These are phyloP conservation scores for Cladosporium sp. DNA, from an alignment of 2,329 filamentous ascomycete species.

Conservation along the genomic window DNA sequence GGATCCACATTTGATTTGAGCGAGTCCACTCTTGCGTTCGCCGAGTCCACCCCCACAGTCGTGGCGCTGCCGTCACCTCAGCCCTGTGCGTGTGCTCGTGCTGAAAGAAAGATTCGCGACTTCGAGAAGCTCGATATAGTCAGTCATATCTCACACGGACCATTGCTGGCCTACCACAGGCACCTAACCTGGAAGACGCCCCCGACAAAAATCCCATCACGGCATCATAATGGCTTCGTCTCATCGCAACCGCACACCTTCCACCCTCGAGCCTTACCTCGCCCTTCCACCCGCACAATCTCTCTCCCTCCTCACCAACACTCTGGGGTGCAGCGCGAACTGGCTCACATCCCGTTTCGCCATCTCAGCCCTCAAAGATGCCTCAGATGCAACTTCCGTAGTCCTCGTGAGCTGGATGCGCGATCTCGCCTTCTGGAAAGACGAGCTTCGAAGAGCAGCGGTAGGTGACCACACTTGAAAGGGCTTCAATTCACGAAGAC, in stretches of 20 bases:
- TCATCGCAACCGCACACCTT: constrained; percentile 52
- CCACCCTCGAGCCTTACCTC: constrained; percentile 65
- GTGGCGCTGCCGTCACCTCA: constrained; percentile 2
- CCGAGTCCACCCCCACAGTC: constrained; percentile 2
- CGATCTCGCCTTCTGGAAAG: constrained; percentile 75
- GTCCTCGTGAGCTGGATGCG: constrained; percentile 82
- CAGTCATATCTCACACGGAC: neutral
- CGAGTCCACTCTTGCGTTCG: neutral
- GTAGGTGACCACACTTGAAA: constrained; percentile 22
- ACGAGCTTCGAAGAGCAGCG: constrained; percentile 49
- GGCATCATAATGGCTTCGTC: constrained; percentile 5
- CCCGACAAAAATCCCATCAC: neutral
- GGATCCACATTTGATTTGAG: neutral
- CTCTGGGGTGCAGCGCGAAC: constrained; percentile 54
- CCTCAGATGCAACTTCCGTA: constrained; percentile 44
- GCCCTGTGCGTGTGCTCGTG: constrained; percentile 1
- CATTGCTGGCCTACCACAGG: neutral
- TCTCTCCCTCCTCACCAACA: constrained; percentile 67
- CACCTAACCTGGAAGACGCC: neutral
- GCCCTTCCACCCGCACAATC: constrained; percentile 58
- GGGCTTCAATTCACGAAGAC: neutral
- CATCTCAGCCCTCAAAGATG: constrained; percentile 45
- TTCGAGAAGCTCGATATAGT: neutral
- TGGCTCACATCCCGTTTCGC: constrained; percentile 58
- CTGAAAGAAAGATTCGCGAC: constrained; percentile 5